Base-by-base conservation (phyloP, 1,284 basidiomycete genomes). In the Boletellus sp. region DNA sequence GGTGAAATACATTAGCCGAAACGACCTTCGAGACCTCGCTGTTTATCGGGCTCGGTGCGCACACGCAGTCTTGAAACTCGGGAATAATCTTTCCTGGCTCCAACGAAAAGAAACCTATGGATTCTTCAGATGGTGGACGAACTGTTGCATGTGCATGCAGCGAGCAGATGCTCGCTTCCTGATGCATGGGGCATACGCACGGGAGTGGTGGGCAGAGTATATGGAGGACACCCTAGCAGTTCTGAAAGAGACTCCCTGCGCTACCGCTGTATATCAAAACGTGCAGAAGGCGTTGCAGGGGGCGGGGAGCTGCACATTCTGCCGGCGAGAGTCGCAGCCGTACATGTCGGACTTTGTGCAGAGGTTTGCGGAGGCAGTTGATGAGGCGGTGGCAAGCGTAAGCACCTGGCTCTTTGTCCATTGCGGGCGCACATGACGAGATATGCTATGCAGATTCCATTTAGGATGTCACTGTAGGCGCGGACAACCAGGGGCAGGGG, bases 151-250 rank as follows among this genome's bases (percentile, higher is more conserved):
- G 49, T 64, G 59, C 33, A 25, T 21, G 5, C 53, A 54, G 17
- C 59, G 55, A 34, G 52, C 48, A 11, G 60, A 61, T 14, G 8
- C 38, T 6, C 54, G 59, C 19, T 66, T 59, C 52, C 5, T 61
- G 45, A 51, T 60, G 39, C 53, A 64, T 26, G 50, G 57, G 5
- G 37, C 47, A 7, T 66, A 66, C 27, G 59, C 61, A 13, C 52
- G 63, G 39, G 57, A 56, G 27, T 66, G 61, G 63, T 66, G 52
- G 61, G 63, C 43, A 14, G 63, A 62, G 34, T 64, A 60, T 43
- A 59, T 64, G 55, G 63, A 63, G 1, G 59, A 60, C 43, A 62
- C 54, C 7, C 26, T 59, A 19, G 42, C 25, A 8, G 39, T 36
- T 32, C 34, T 64, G 11, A 43, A 49, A 29, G 51, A 59, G 40